Base-by-base conservation (phyloP, 2,329 filamentous ascomycete genomes). In the Fusarium sp. region DNA sequence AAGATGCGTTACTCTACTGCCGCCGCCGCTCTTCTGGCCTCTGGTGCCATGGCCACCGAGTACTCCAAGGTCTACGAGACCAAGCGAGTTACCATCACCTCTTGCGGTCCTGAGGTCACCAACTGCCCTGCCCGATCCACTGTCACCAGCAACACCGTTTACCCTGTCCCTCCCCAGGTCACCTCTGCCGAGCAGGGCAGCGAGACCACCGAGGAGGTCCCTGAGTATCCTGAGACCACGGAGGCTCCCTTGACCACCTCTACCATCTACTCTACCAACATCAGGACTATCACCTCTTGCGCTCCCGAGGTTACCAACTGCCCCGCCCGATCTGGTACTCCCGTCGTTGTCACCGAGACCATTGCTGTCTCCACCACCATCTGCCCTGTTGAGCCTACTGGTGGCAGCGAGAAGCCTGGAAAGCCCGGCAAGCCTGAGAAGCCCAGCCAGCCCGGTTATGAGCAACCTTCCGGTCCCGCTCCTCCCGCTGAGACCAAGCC, bases 231-330 rank as follows among this genome's bases (percentile, higher is more conserved):
- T 7, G 65, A 48, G 70, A 75, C 79, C 75, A 82, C 80, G 58
- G 80, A 78, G 74, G 85, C 82, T 77, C 75, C 86, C 65, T 78
- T 84, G 73, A 87, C 86, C 78, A 87, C 87, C 75, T 84, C 82
- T 65, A 87, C 88, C 80, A 83, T 90, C 85, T 90, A 87, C 86
- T 80, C 84, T 77, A 90, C 89, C 80, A 85, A 85, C 77, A 83
- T 90, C 80, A 84, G 88, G 80, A 92, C 90, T 83, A 83, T 91
- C 86, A 91, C 88, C 83, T 86, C 86, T 63, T 92, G 90, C 85
- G 85, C 83, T 66, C 84, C 89, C 56, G 85, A 86, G 70, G 89
- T 92, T 79, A 87, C 88, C 81, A 79, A 92, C 89, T 93, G 91
- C 88, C 88, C 88, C 69, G 81, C 82, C 41, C 80, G 79, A 75